These are phyloP conservation scores for Lablab purpureus DNA, from an alignment of 306 rosid species.

Conservation along the genomic window DNA sequence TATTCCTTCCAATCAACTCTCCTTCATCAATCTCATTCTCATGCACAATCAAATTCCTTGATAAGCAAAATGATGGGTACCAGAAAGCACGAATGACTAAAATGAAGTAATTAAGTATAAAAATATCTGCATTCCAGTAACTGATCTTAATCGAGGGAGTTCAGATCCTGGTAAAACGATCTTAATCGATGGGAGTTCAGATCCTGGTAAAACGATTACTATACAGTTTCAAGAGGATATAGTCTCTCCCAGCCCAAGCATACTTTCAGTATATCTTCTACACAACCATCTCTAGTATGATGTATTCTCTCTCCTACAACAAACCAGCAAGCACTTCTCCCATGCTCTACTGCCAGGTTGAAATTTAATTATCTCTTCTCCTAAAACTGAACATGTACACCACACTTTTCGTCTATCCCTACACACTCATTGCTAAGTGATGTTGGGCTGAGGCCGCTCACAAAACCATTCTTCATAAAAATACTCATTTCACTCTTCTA, in stretches of 20 bases:
- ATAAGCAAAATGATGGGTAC: background rate
- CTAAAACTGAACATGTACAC: background rate
- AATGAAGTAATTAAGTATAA: background rate
- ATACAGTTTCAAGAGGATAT: background rate
- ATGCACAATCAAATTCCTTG: slow-evolving; percentile 12
- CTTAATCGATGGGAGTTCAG: background rate
- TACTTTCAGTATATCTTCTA: slow-evolving; percentile 6
- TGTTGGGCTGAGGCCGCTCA: background rate
- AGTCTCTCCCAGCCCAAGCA: background rate
- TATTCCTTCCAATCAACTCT: slow-evolving; percentile 22
- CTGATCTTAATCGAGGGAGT: background rate
- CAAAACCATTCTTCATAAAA: background rate
- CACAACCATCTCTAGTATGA: background rate
- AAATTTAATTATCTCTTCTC: background rate
- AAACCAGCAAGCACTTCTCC: background rate
- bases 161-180: background rate
- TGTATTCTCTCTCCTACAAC: background rate
- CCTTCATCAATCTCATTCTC: slow-evolving; percentile 9
- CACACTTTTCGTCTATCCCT: background rate
- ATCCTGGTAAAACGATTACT: background rate
- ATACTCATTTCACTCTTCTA: background rate
- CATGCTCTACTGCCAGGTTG: background rate
- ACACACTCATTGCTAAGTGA: background rate
- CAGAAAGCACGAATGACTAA: background rate
- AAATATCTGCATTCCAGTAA: background rate